Base-by-base conservation (phyloP, 768 basidiomycete genomes). In the Chalciporus sphaerocephalus region DNA sequence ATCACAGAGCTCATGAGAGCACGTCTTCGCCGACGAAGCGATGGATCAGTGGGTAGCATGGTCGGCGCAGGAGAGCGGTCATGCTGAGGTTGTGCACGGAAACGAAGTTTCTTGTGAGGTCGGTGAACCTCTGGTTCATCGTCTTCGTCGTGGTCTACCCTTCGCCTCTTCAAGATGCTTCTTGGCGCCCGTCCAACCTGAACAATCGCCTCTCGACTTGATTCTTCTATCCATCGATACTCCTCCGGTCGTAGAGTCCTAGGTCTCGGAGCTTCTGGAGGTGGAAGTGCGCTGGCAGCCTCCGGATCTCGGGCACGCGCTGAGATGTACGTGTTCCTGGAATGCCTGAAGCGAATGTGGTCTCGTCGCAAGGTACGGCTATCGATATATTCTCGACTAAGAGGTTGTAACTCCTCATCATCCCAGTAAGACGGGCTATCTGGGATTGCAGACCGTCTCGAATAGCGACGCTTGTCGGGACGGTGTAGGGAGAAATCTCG, bases 251-350 rank as follows among this genome's bases (percentile, higher is more conserved):
- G 51, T 17, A 65, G 49, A 38, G 46, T 46, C 34, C 47, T 51
- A 11, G 62, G 52, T 12, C 44, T 47, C 35, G 10, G 40, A 13
- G 57, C 57, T 6, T 56, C 41, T 36, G 48, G 51, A 22, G 39
- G 46, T 11, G 61, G 62, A 20, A 51, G 52, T 4, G 42, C 23
- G 33, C 30, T 37, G 11, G 38, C 36, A 0, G 39, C 13, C 11
- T 22, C 47, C 13, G 62, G 56, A 37, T 48, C 32, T 16, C 39
- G 44, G 8, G 52, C 53, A 35, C 55, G 56, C 18, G 53, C 52
- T 20, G 60, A 65, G 18, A 65, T 65, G 30, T 51, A 51, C 12
- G 52, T 46, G 35, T 67, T 64, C 46, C 62, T 65, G 47, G 56
- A n/a, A 13, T 63, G 52, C 24, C 40, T 67, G 6, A 64, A 49